Conservation (phyloP, 1,139 yeast species). For the Candida buenavistaensis region DNA sequence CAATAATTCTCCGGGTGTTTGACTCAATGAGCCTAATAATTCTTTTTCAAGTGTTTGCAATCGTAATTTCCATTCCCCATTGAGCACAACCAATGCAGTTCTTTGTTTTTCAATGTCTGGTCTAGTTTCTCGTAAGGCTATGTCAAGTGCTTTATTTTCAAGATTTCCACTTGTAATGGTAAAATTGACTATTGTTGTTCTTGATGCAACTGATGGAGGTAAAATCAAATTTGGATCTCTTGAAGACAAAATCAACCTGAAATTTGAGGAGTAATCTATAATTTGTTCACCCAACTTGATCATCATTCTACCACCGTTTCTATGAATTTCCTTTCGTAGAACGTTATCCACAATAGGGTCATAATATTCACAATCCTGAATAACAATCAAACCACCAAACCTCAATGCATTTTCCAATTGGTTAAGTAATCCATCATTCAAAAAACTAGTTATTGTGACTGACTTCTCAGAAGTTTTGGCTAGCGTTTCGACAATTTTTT, state of each 20-base stretch:
- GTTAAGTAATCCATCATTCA: slow-evolving; percentile 66
- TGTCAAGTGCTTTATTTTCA: slow-evolving; percentile 61
- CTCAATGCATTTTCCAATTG: slow-evolving; percentile 78
- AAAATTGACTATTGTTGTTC: slow-evolving; percentile 69
- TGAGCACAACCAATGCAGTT: slow-evolving; percentile 50
- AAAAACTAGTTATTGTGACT: slow-evolving; percentile 64
- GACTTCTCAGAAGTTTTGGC: slow-evolving; percentile 31
- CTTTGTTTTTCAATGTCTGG: slow-evolving; percentile 72
- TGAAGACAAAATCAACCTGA: slow-evolving; percentile 61
- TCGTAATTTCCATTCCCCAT: slow-evolving; percentile 58
- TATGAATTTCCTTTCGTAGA: slow-evolving; percentile 58
- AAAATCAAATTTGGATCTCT: slow-evolving; percentile 52
- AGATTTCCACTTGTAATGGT: slow-evolving; percentile 68
- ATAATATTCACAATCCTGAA: slow-evolving; percentile 76
- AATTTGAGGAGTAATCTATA: slow-evolving; percentile 67
- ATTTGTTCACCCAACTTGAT: slow-evolving; percentile 62
- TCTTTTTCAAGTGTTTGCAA: slow-evolving; percentile 61
- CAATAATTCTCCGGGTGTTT: slow-evolving; percentile 60
- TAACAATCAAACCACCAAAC: slow-evolving; percentile 75
- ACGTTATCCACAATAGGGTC: slow-evolving; percentile 73
- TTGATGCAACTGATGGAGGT: slow-evolving; percentile 57
- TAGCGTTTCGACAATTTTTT: slow-evolving; percentile 45
- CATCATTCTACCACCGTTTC: slow-evolving; percentile 70
- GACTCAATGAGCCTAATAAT: slow-evolving; percentile 58
- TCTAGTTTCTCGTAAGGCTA: slow-evolving; percentile 51